Conservation (phyloP, 768 basidiomycete species). For the Steccherinum ochraceum region DNA sequence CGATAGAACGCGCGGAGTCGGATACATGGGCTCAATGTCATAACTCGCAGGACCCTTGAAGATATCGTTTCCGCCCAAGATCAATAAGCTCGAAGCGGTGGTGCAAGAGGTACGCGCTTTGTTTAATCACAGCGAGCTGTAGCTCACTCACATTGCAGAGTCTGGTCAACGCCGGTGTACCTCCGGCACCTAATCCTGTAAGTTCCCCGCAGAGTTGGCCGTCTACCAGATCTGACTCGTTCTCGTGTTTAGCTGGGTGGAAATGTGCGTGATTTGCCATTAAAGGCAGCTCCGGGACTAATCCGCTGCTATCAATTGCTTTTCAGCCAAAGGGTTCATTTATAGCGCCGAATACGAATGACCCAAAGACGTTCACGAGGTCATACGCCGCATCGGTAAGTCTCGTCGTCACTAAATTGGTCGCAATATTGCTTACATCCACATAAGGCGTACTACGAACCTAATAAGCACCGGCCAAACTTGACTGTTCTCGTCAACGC, state of each 20-base stretch:
- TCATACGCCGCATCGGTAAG: slow-evolving; percentile 8
- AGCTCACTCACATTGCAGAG: background rate
- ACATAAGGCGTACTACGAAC: slow-evolving; percentile 9
- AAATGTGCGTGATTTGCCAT: slow-evolving; percentile 2
- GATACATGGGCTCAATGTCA: too few relatives aligned
- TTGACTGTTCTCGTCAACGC: slow-evolving; percentile 8
- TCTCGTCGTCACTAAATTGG: background rate
- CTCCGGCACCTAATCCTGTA: background rate
- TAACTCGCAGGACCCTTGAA: slow-evolving; percentile 1
- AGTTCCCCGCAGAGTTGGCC: background rate
- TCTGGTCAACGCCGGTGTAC: background rate
- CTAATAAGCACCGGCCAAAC: slow-evolving; percentile 11
- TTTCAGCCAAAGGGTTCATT: slow-evolving; percentile 4
- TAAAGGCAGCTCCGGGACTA: background rate
- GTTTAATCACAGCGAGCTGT: too few relatives aligned
- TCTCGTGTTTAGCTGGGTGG: slow-evolving; percentile 3
- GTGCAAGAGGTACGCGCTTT: slow-evolving; percentile 4
- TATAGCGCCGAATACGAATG: slow-evolving; percentile 7
- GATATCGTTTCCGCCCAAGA: slow-evolving; percentile 7
- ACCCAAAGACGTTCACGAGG: slow-evolving; percentile 7
- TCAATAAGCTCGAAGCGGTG: slow-evolving; percentile 6
- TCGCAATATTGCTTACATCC: too few relatives aligned
- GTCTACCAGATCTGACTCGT: background rate
- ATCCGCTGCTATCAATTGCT: background rate
- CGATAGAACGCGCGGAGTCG: too few relatives aligned